Conservation (phyloP, 176 grass and related monocot species). For the Coix lacrymajobi region DNA sequence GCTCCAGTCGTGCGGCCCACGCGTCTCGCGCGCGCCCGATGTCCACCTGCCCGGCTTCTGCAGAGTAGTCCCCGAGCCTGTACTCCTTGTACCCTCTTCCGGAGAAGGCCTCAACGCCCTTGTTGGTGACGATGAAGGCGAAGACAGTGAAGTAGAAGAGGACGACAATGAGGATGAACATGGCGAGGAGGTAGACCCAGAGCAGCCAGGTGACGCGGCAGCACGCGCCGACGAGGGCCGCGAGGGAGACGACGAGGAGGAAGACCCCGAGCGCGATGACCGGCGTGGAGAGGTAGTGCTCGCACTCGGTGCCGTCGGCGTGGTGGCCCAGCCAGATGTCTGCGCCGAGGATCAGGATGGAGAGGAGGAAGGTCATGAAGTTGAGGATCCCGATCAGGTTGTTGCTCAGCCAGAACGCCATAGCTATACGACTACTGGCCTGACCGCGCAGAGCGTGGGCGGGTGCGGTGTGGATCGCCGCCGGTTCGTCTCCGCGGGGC, state of each 20-base stretch:
- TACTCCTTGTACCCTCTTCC: constrained; percentile 68
- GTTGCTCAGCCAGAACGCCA: constrained; percentile 87
- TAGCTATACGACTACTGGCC: background rate
- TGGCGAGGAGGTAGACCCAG: constrained; percentile 85
- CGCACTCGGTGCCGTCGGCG: constrained; percentile 71
- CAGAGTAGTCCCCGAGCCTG: constrained; percentile 82
- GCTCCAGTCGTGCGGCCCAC: too few relatives aligned
- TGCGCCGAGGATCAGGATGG: constrained; percentile 60
- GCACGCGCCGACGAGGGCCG: constrained; percentile 74
- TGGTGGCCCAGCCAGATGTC: constrained; percentile 73
- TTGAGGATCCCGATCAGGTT: constrained; percentile 83
- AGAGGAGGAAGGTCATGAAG: constrained; percentile 70
- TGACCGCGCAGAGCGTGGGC: too few relatives aligned
- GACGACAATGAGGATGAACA: constrained; percentile 82
- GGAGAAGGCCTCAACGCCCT: constrained; percentile 67
- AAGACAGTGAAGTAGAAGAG: constrained; percentile 70
- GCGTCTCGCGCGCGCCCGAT: too few relatives aligned
- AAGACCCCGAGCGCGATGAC: constrained; percentile 60
- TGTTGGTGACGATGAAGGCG: constrained; percentile 81
- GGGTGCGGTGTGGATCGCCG: too few relatives aligned
- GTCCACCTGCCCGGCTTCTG: too few relatives aligned
- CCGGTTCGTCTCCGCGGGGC: too few relatives aligned
- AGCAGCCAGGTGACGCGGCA: constrained; percentile 77
- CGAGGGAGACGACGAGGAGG: constrained; percentile 68
- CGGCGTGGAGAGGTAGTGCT: constrained; percentile 55